Evolutionary conservation across 345 rosid species (phyloP).

Genomic region (Moricandia arvensis): DNA sequence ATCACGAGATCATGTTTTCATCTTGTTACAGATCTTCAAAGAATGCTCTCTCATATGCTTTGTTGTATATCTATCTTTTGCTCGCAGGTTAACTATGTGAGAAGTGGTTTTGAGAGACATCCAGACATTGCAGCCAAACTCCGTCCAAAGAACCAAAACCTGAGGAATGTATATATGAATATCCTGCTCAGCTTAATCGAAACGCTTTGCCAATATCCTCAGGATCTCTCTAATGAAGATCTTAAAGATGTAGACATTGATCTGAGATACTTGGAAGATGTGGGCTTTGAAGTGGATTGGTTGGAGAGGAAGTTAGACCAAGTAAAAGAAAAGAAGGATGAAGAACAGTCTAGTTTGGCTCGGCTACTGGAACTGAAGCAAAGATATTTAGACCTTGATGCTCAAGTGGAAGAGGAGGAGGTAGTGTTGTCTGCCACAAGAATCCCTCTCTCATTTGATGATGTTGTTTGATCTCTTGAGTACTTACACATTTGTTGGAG

Average conservation of each 20-base stretch:
- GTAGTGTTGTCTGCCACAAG: background rate
- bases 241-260: background rate
- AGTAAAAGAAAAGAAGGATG: background rate
- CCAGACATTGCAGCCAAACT: background rate
- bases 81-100: background rate
- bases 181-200: background rate
- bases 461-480: no score
- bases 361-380: background rate
- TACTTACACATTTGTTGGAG: no score
- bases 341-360: background rate
- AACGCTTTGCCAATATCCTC: background rate
- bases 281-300: background rate
- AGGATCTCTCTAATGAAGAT: background rate
- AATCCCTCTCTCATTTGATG: background rate
- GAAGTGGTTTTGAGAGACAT: background rate
- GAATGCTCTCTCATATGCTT: background rate
- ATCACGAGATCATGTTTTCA: background rate
- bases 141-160: background rate
- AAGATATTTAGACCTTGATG: background rate
- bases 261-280: background rate
- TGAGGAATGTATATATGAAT: background rate
- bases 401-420: background rate
- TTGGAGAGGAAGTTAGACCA: background rate
- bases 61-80: background rate
- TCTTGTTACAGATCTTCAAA: background rate